Conservation (phyloP, 352 stramenopile species). For the Phytophthora syringae region DNA sequence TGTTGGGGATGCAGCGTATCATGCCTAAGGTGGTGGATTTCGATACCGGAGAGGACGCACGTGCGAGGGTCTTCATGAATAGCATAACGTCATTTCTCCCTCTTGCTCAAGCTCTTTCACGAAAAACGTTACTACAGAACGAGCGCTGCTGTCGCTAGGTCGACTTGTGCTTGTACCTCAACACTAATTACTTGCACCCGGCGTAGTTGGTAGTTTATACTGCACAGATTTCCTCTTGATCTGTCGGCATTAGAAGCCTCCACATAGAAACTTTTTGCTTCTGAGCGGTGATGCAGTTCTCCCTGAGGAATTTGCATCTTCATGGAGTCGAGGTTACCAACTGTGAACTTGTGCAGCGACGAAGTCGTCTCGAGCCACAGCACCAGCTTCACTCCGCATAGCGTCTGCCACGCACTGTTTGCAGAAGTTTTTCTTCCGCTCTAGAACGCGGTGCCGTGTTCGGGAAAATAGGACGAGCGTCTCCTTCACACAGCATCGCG, state of each 20-base stretch:
- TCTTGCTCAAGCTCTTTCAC: no score
- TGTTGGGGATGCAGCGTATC: conserved; percentile 4
- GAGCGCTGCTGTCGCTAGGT: not conserved
- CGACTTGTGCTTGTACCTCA: no score
- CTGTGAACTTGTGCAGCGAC: conserved; percentile 17
- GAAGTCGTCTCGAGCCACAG: conserved; percentile 40
- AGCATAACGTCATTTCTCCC: no score
- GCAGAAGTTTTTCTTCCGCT: conserved; percentile 41
- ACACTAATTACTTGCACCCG: no score
- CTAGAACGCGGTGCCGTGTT: conserved; percentile 14
- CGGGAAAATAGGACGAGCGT: conserved; percentile 36
- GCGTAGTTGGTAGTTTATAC: conserved; percentile 9
- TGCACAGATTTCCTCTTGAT: conserved; percentile 20
- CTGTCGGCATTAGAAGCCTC: not conserved
- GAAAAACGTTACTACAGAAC: no score
- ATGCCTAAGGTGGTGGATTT: conserved; percentile 10
- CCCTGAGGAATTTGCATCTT: not conserved
- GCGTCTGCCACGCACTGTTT: conserved; percentile 44
- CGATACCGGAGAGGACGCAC: conserved; percentile 3
- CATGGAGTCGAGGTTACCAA: conserved; percentile 17
- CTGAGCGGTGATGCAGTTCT: conserved; percentile 1
- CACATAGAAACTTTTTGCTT: not conserved
- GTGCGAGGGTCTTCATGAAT: not conserved
- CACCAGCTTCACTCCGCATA: conserved; percentile 33
- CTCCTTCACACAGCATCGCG: conserved; percentile 36